Percentiles rank a stretch among this genome's conserved stretches.
These are phyloP conservation scores for Castanea mollissima DNA, from an alignment of 306 rosid species.

Conservation along the genomic window DNA sequence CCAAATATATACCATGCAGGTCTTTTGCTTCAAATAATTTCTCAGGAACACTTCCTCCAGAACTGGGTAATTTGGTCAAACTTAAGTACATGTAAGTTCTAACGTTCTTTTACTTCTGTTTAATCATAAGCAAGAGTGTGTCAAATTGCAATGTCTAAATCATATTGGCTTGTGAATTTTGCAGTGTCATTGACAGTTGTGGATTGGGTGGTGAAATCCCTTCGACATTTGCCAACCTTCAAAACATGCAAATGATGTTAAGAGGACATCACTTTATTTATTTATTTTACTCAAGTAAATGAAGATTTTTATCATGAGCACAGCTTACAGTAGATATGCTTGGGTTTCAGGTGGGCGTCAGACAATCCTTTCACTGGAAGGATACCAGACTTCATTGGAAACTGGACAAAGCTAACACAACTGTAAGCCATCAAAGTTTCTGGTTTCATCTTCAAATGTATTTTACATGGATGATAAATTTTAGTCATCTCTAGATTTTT, in stretches of 20 bases:
- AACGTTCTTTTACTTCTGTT: neutral
- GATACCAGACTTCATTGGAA: conserved; percentile 31
- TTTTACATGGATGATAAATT: no score
- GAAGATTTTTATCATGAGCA: no score
- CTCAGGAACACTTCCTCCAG: conserved; percentile 28
- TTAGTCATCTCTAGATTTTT: no score
- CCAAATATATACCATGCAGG: conserved; percentile 1
- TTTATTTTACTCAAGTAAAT: no score
- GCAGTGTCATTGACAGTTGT: conserved; percentile 6
- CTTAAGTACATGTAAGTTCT: conserved; percentile 16
- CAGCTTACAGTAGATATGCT: neutral
- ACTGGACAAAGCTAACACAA: conserved; percentile 10
- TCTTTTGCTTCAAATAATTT: conserved; percentile 19
- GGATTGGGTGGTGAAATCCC: conserved; percentile 31
- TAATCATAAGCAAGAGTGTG: neutral
- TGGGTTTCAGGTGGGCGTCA: conserved; percentile 15
- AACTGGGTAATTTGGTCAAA: conserved; percentile 23
- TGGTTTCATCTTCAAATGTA: neutral
- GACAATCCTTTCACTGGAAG: conserved; percentile 25
- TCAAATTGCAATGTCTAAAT: neutral
- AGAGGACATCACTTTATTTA: no score
- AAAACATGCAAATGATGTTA: conserved; percentile 13
- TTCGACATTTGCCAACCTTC: conserved; percentile 18
- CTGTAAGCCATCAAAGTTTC: conserved; percentile 4
- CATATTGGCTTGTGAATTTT: neutral